Evolutionary conservation across 352 stramenopile genomes (phyloP).

Genomic region (Phytophthora foliorum): DNA sequence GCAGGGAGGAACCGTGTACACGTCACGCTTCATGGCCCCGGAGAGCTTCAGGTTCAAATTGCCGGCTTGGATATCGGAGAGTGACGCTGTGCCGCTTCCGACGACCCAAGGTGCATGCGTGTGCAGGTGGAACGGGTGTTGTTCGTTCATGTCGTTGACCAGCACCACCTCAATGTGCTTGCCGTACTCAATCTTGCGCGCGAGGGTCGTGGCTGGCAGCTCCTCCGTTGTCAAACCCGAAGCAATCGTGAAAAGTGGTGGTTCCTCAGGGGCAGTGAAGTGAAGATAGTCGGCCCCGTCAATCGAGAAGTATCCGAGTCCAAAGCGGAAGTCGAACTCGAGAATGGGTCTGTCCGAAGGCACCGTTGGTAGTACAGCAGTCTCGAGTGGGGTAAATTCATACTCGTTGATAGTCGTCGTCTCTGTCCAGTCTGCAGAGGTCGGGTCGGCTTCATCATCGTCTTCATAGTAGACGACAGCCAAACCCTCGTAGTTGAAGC

Average conservation of each 20-base stretch:
- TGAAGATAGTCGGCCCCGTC: slow-evolving; percentile 21
- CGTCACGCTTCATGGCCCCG: slow-evolving; percentile 30
- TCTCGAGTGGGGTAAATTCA: slow-evolving; percentile 20
- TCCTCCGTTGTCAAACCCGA: slow-evolving; percentile 26
- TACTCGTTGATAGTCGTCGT: slow-evolving; percentile 20
- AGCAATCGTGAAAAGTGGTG: slow-evolving; percentile 35
- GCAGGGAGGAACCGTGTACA: slow-evolving; percentile 43
- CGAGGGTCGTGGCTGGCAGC: slow-evolving; percentile 13
- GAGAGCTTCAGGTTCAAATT: slow-evolving; percentile 30
- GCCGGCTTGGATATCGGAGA: slow-evolving; percentile 17
- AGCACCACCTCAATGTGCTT: slow-evolving; percentile 41
- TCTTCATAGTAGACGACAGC: slow-evolving; percentile 29
- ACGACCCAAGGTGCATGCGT: slow-evolving; percentile 36
- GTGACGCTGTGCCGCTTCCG: slow-evolving; percentile 19
- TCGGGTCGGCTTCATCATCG: slow-evolving; percentile 8
- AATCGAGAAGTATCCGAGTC: slow-evolving; percentile 29
- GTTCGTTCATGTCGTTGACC: slow-evolving; percentile 43
- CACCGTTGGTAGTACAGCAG: slow-evolving; percentile 1
- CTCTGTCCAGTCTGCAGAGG: background rate
- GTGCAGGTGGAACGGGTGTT: slow-evolving; percentile 55
- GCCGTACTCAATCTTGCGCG: slow-evolving; percentile 30
- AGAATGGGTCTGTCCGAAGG: slow-evolving; percentile 30
- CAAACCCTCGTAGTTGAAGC: slow-evolving; percentile 38
- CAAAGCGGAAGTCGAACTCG: slow-evolving; percentile 20
- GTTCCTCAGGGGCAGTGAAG: slow-evolving; percentile 16